A percentile compares a stretch with the other conserved stretches of the same genome.
These are phyloP conservation scores for Camelina hispida DNA, from an alignment of 345 rosid species.

Conservation along the genomic window DNA sequence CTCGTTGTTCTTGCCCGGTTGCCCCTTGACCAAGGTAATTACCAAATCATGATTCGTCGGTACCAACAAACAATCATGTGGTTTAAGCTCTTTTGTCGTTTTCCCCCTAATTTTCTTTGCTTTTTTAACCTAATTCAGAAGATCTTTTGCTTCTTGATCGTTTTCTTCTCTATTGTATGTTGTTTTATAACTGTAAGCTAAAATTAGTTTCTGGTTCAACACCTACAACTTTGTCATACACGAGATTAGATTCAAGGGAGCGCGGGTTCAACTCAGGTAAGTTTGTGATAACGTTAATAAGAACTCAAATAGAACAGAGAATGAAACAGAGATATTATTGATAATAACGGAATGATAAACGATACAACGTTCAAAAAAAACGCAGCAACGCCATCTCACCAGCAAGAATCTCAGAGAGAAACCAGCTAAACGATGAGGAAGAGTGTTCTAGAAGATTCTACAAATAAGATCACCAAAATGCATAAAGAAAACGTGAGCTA, in stretches of 20 bases:
- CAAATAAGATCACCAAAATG: too few species aligned
- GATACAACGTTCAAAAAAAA: too few species aligned
- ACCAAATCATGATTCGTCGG: conserved; percentile 31
- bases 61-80: conserved; percentile 26
- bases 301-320: too few species aligned
- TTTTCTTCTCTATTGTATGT: background rate
- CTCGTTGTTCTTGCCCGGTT: conserved; percentile 2
- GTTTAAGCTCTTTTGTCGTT: conserved; percentile 11
- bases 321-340: too few species aligned
- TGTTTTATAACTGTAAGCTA: background rate
- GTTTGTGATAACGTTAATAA: too few species aligned
- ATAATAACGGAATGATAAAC: too few species aligned
- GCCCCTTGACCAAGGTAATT: conserved; percentile 32
- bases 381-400: too few species aligned
- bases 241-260: background rate
- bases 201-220: background rate
- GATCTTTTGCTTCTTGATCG: conserved; percentile 13
- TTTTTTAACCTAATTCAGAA: conserved; percentile 23
- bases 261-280: conserved; percentile 1
- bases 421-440: too few species aligned
- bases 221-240: background rate
- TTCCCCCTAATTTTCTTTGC: background rate
- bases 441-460: too few species aligned
- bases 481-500: too few species aligned
- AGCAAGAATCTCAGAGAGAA: too few species aligned